These are phyloP conservation scores for Telopea speciosissima DNA, from an alignment of 177 flowering plant genomes.

Conservation along the genomic window DNA sequence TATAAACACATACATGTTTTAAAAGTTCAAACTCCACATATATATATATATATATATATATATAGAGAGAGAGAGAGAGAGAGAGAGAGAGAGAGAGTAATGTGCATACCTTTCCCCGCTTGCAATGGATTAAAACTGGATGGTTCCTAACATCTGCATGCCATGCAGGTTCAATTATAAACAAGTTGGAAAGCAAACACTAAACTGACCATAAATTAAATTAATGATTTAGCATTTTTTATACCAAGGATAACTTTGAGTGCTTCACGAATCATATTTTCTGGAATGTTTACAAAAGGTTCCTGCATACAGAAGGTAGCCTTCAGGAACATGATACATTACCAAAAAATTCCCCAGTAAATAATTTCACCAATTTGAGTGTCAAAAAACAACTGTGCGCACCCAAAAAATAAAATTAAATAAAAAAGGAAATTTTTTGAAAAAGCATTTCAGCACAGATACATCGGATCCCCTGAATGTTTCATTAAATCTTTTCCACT, in stretches of 20 bases:
- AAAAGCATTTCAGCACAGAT: not conserved
- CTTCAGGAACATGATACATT: too few relatives aligned
- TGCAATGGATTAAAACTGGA: constrained; percentile 88
- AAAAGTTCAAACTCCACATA: constrained; percentile 1
- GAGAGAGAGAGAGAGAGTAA: not conserved
- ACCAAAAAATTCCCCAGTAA: too few relatives aligned
- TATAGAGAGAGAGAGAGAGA: too few relatives aligned
- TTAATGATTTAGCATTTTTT: not conserved
- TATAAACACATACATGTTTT: not conserved
- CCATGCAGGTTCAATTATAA: constrained; percentile 7
- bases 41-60: too few relatives aligned
- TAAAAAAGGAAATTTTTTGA: not conserved
- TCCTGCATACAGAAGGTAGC: constrained; percentile 43
- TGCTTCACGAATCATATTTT: constrained; percentile 76
- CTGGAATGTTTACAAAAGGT: constrained; percentile 90
- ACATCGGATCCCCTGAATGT: not conserved
- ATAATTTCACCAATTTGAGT: too few relatives aligned
- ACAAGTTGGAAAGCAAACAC: not conserved
- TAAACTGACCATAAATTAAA: not conserved
- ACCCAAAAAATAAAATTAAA: not conserved
- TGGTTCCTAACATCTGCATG: constrained; percentile 47
- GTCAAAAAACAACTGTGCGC: too few relatives aligned
- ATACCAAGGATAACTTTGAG: constrained; percentile 75
- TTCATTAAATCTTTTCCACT: not conserved
- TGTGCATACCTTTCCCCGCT: constrained; percentile 73